These are phyloP conservation scores for Diophrys appendiculata DNA, from an alignment of 73 alveolate species.

Conservation along the genomic window DNA sequence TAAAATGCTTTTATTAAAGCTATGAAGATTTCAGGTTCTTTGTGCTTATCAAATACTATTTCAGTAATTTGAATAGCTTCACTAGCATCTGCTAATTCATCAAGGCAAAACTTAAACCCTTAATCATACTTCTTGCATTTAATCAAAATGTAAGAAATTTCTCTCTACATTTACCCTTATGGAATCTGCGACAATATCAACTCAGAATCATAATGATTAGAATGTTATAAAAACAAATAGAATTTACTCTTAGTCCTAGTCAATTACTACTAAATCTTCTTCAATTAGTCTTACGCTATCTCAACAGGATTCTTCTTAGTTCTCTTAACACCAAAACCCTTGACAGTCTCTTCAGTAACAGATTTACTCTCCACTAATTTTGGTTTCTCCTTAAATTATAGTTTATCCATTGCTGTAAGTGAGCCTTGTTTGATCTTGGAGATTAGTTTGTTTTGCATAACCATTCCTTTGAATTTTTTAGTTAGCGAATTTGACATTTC, in stretches of 20 bases:
- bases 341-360: too few relatives aligned
- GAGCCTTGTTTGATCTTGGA: too few relatives aligned
- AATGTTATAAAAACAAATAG: neutral
- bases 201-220: neutral
- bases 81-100: slow-evolving; percentile 18
- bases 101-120: slow-evolving; percentile 34
- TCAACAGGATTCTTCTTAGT: neutral
- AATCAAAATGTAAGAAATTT: slow-evolving; percentile 15
- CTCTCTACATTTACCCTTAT: slow-evolving; percentile 9
- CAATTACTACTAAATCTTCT: neutral
- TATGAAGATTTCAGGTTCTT: neutral
- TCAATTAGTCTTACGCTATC: neutral
- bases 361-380: too few relatives aligned
- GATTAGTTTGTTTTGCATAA: too few relatives aligned
- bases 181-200: slow-evolving; percentile 32
- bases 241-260: neutral
- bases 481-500: too few relatives aligned
- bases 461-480: too few relatives aligned
- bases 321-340: neutral
- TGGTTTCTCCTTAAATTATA: too few relatives aligned
- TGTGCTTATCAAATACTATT: neutral
- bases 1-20: neutral
- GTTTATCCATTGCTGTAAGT: too few relatives aligned
- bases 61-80: neutral
- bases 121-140: slow-evolving; percentile 27